Evolutionary conservation across 2,329 filamentous ascomycete species (phyloP), one percentile per base, ranked within the genome.

Genomic region (Colletotrichum gloeosporioides): DNA sequence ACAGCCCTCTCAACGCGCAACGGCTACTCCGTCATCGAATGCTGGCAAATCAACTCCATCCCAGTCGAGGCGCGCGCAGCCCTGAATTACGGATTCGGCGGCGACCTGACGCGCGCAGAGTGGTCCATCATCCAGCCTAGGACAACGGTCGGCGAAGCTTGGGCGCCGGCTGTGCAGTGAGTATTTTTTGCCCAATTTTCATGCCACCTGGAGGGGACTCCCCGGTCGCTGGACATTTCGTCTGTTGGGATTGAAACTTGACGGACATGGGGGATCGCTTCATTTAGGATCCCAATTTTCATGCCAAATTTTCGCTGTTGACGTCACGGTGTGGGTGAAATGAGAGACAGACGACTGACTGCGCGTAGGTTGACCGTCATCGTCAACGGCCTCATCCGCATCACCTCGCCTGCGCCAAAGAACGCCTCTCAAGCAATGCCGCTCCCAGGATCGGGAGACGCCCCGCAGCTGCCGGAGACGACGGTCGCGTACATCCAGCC

Each of bases 11-110:
- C 79, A 59, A 84, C 83, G 2, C 78, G 77, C 18, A 80, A 85
- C 69, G 84, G 84, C 70, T 80, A 80, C 6, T 89, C 87, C 10
- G 82, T 82, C 9, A 78, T 89, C 6, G 85, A 88, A 80, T 89
- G 87, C 83, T 89, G 87, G 87, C 83, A 86, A 73, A 78, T 89
- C 34, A n/a, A 49, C 8, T 66, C 75, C 8, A 29, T 75, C 13
- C 75, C 75, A 10, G 78, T 80, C 25, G 79, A 80, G 4, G 82
- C 82, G 59, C 80, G 79, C 77, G 80, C 81, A 3, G 83, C 83
- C 3, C 65, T 78, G 57, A 84, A 84, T 71, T 84, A 83, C 71
- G 75, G 71, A 12, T 32, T 84, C 39, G 75, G 75, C 29, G 80
- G 79, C 44, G 80, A 82, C 27, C 81, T 80, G n/a, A 81, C 80